These are phyloP conservation scores for Colletotrichum cereale DNA, from an alignment of 2,329 filamentous ascomycete genomes.

Conservation along the genomic window DNA sequence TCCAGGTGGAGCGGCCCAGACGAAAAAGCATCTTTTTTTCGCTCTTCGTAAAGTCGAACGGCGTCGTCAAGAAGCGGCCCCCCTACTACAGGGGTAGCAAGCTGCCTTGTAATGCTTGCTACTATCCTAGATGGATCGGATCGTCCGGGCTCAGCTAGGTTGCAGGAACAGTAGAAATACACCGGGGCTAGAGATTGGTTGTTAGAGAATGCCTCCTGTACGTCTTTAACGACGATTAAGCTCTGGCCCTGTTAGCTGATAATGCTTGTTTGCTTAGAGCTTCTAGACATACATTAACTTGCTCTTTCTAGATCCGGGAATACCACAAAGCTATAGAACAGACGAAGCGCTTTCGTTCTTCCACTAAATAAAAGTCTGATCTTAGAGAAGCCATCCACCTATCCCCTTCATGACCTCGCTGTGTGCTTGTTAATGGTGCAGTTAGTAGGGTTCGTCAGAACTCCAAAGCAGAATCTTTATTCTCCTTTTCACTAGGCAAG, in stretches of 20 bases:
- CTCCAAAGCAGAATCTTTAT: constrained; percentile 3
- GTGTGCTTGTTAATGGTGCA: not conserved
- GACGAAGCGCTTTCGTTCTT: constrained; percentile 46
- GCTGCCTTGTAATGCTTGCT: constrained; percentile 29
- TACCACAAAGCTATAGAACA: constrained; percentile 51
- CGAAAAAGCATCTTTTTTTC: constrained; percentile 1
- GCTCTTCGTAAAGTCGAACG: not conserved
- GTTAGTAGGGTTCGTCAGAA: constrained; percentile 3
- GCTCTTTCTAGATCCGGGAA: constrained; percentile 50
- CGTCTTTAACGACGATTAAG: constrained; percentile 21
- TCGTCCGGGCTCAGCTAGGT: constrained; percentile 25
- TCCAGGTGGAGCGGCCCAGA: not conserved
- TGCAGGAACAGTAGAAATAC: constrained; percentile 37
- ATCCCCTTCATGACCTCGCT: constrained; percentile 5
- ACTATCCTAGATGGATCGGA: constrained; percentile 21
- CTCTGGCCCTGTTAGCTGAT: not conserved
- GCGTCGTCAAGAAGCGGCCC: not conserved
- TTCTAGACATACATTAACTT: constrained; percentile 39
- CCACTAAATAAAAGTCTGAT: not conserved
- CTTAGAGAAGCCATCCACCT: not conserved
- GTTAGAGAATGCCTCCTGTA: not conserved
- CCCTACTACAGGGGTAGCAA: not conserved
- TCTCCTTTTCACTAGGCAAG: not conserved
- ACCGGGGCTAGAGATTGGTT: constrained; percentile 1
- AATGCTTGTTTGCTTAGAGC: too few relatives aligned